Base-by-base conservation (phyloP, 2,329 filamentous ascomycete species). In the Pseudopithomyces chartarum region DNA sequence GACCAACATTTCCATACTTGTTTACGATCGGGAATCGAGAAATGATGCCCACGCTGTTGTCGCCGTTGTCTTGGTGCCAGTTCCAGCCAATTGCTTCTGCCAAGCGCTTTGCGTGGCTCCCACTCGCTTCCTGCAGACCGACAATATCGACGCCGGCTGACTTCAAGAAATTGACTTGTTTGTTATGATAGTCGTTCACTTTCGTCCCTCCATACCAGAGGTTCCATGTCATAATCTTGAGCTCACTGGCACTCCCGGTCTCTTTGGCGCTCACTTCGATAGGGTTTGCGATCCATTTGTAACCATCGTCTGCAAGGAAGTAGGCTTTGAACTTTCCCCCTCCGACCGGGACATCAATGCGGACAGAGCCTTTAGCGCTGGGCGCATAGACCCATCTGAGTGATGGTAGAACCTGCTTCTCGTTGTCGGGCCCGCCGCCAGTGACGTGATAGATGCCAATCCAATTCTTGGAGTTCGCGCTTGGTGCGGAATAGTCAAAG, bases 11-110 rank as follows among this genome's bases (percentile, higher is more conserved):
- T 12, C 11, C 39, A 26, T 59, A 45, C 26, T 34, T 20, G 39
- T 50, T 54, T 10, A 52, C 32, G 34, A 59, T 59, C 11, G 49
- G 54, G 15, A 54, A 42, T n/a, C 57, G 54, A 33, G 57, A 59
- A 19, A 59, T 56, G 39, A 59, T 59, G 13, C 44, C 57, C 12
- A 43, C 50, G 19, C 43, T 59, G 22, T 56, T 54, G 2, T 56
- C 46, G 12, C 38, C 33, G 20, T 38, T 34, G 22, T 42, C 36
- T 19, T 59, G 54, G 33, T 56, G 53, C n/a, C 40, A 59, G 40
- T 59, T 59, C 54, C 57, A 59, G 36, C 54, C 57, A 22, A 56
- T 38, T 2, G 57, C 57, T 42, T 59, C 54, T 26, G 44, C 57
- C 7, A 59, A 54, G 8, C 54, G 57, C 45, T 59, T 56, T n/a